phyloP scores from a whole-genome alignment of 1,284 basidiomycete genomes.

The Cerrena zonata region DNA sequence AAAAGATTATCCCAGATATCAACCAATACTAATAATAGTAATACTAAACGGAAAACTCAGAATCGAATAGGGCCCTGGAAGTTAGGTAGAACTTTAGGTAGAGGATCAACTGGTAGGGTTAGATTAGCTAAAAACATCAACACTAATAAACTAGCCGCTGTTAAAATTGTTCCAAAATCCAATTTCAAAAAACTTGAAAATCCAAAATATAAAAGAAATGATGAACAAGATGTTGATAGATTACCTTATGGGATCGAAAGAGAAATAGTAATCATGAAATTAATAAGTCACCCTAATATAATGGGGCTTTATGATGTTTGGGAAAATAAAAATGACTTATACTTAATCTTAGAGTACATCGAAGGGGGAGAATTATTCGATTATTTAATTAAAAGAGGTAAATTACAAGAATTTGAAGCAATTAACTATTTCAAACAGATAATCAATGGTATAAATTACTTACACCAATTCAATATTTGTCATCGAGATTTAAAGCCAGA shows the following conservation, averaged over 20 bases:
- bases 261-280: constrained; percentile 99
- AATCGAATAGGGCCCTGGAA: constrained; percentile 82
- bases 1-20: no score
- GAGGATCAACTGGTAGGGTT: constrained; percentile 91
- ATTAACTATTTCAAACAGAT: constrained; percentile 96
- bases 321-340: constrained; percentile 88
- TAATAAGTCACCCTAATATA: constrained; percentile 97
- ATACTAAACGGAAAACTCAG: no score
- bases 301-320: constrained; percentile 95
- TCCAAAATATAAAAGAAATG: constrained; percentile 71
- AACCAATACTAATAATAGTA: no score
- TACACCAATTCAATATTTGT: constrained; percentile 97
- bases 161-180: constrained; percentile 99
- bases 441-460: constrained; percentile 93
- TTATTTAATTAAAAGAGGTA: constrained; percentile 86
- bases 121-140: constrained; percentile 86
- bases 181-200: no score
- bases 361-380: constrained; percentile 98
- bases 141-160: constrained; percentile 90
- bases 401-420: constrained; percentile 81
- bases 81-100: constrained; percentile 89
- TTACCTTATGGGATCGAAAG: constrained; percentile 88
- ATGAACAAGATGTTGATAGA: constrained; percentile 79
- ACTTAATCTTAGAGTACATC: constrained; percentile 94
- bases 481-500: constrained; percentile 99